A percentile compares a stretch with the other conserved stretches of the same genome.
phyloP scores from a whole-genome alignment of 768 basidiomycete species.

The Lentinus tigrinus region DNA sequence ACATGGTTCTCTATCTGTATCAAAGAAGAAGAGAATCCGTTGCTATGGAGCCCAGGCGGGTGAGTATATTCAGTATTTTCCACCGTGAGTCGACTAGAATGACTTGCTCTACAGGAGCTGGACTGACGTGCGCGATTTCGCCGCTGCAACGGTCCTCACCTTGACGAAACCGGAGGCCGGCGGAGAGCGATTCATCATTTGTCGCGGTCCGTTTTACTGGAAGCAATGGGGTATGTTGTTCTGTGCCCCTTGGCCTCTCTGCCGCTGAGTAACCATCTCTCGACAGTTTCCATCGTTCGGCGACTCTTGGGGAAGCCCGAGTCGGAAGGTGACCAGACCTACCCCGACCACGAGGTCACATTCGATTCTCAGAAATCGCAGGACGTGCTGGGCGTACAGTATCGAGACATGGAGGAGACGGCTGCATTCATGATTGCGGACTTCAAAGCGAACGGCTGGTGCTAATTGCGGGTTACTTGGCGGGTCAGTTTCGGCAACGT shows the following conservation, averaged over 20 bases:
- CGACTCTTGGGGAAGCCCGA: background rate
- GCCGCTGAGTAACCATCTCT: background rate
- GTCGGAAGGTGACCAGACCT: background rate
- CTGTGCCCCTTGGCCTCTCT: background rate
- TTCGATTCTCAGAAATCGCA: background rate
- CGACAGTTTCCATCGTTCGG: background rate
- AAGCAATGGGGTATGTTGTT: conserved; percentile 8
- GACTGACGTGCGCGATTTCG: conserved; percentile 21
- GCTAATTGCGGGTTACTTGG: too few species aligned
- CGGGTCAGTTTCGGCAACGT: too few species aligned
- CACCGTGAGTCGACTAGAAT: background rate
- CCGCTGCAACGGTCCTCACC: conserved; percentile 7
- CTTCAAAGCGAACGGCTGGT: conserved; percentile 26
- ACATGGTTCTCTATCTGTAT: conserved; percentile 35
- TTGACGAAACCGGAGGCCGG: conserved; percentile 29
- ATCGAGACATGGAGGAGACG: conserved; percentile 16
- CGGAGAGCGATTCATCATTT: conserved; percentile 37
- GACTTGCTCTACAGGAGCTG: conserved; percentile 4
- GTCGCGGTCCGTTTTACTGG: conserved; percentile 15
- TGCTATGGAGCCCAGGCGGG: background rate
- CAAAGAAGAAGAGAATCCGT: conserved; percentile 3
- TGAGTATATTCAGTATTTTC: background rate
- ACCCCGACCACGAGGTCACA: background rate
- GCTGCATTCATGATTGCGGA: conserved; percentile 22
- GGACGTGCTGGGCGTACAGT: conserved; percentile 19